Conservation (phyloP, 2,329 filamentous ascomycete genomes). For the Lachnellula occidentalis region DNA sequence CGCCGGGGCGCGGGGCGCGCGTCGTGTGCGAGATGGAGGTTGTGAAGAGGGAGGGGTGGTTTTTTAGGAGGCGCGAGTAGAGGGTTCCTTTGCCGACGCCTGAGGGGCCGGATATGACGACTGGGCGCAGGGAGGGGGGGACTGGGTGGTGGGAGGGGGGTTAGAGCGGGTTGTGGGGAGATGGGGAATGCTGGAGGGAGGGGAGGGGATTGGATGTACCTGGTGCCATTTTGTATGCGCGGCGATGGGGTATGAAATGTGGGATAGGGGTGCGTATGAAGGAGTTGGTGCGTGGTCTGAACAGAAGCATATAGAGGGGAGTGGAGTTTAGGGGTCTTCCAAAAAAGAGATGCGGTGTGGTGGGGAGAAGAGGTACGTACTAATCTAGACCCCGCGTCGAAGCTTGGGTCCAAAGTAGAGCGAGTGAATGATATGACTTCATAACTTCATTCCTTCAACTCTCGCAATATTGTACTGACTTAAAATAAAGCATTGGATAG, state of each 20-base stretch:
- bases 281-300: constrained; percentile 15
- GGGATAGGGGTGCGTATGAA: constrained; percentile 15
- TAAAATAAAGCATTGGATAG: too few species aligned
- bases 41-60: constrained; percentile 50
- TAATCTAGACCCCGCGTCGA: too few species aligned
- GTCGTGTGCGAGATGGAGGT: constrained; percentile 73
- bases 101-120: constrained; percentile 75
- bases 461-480: too few species aligned
- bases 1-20: constrained; percentile 66
- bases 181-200: constrained; percentile 2
- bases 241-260: constrained; percentile 9
- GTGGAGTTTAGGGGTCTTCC: neutral
- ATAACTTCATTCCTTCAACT: too few species aligned
- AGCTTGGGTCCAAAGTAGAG: too few species aligned
- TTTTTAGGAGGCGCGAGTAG: constrained; percentile 62
- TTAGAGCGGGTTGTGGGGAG: constrained; percentile 1
- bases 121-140: constrained; percentile 42
- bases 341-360: neutral
- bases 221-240: constrained; percentile 29
- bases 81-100: constrained; percentile 80
- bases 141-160: constrained; percentile 8
- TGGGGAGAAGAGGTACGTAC: too few species aligned
- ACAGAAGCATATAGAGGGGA: constrained; percentile 1
- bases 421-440: too few species aligned
- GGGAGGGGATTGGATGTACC: constrained; percentile 19